Evolutionary conservation across 192 early-diverging fungal species (phyloP).

Genomic region (Coemansia sp.): DNA sequence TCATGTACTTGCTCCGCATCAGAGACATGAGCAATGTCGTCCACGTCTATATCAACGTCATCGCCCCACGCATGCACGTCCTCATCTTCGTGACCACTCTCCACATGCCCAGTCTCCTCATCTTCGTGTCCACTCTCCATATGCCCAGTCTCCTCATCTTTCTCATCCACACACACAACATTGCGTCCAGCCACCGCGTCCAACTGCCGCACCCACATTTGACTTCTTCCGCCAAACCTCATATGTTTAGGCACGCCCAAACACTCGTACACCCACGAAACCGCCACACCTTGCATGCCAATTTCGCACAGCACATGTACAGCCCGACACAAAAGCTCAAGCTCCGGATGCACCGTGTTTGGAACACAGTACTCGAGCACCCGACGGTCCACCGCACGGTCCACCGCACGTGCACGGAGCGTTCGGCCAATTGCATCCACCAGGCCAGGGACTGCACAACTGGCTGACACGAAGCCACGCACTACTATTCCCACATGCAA

Average conservation of each 20-base stretch:
- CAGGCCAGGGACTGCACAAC: neutral
- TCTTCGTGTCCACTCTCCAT: neutral
- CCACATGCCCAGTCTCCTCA: too few relatives aligned
- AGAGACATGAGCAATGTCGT: neutral
- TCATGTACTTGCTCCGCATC: constrained; percentile 9
- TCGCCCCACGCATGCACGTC: neutral
- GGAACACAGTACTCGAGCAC: neutral
- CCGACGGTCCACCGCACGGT: too few relatives aligned
- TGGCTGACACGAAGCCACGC: neutral
- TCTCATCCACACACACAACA: neutral
- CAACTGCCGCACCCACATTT: constrained; percentile 25
- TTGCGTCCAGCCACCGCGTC: constrained; percentile 11
- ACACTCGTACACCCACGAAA: constrained; percentile 30
- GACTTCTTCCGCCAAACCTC: constrained; percentile 4
- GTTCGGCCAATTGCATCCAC: neutral
- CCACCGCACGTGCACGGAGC: neutral
- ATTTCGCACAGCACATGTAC: constrained; percentile 15
- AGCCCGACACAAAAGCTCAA: constrained; percentile 26
- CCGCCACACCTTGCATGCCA: constrained; percentile 17
- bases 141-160: neutral
- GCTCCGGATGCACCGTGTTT: constrained; percentile 1
- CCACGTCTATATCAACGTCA: neutral
- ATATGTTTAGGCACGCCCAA: constrained; percentile 12
- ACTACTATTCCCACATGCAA: neutral
- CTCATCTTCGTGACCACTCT: too few relatives aligned